Percentiles rank a stretch among this genome's conserved stretches.
These are phyloP conservation scores for Tylopilus sp. DNA, from an alignment of 768 basidiomycete genomes.

Conservation along the genomic window DNA sequence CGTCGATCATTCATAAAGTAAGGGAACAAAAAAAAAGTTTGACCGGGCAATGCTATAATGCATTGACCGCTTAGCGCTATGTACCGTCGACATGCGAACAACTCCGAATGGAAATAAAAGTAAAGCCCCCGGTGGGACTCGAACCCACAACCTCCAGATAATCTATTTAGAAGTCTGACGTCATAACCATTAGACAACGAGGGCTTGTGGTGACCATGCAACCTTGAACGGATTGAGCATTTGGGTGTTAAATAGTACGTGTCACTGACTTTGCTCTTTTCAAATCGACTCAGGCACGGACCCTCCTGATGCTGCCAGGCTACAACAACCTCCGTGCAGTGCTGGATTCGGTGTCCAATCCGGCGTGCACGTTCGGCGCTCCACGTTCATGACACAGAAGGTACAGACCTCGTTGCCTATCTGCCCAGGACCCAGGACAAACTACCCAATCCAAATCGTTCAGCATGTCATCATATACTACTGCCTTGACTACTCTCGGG, in stretches of 20 bases:
- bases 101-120: slow-evolving; percentile 16
- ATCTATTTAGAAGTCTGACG: slow-evolving; percentile 87
- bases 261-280: too few species aligned
- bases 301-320: background rate
- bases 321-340: background rate
- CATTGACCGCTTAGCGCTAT: too few species aligned
- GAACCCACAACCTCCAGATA: slow-evolving; percentile 86
- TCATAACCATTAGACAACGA: slow-evolving; percentile 89
- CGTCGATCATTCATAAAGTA: background rate
- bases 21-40: background rate
- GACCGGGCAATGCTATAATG: background rate
- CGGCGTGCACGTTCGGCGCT: background rate
- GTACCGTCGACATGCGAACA: too few species aligned
- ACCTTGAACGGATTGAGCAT: background rate
- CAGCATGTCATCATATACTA: background rate
- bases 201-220: slow-evolving; percentile 39
- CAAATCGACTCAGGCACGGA: too few species aligned
- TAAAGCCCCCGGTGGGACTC: slow-evolving; percentile 76
- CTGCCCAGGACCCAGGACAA: slow-evolving; percentile 7
- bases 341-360: background rate
- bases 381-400: background rate
- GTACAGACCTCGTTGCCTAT: background rate
- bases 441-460: background rate
- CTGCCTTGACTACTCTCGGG: background rate
- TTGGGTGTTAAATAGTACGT: too few species aligned